Conservation (phyloP, 345 rosid genomes). For the Jatropha curcas region DNA sequence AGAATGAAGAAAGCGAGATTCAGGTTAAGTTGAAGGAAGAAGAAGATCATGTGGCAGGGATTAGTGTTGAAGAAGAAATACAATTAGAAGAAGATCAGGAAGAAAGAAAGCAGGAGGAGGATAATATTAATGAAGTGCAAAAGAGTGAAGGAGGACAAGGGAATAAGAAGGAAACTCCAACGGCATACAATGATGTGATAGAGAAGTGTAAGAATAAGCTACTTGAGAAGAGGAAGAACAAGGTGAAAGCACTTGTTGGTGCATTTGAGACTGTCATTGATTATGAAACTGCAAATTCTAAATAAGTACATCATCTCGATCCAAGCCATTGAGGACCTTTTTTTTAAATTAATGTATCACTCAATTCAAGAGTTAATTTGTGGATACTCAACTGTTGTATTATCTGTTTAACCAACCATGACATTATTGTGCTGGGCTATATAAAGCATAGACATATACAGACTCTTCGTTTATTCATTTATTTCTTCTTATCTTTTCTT, state of each 20-base stretch:
- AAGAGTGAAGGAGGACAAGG: conserved; percentile 30
- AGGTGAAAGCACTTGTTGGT: conserved; percentile 79
- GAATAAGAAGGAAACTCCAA: conserved; percentile 63
- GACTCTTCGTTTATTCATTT: too few species aligned
- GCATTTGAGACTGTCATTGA: conserved; percentile 93
- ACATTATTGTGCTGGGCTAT: too few species aligned
- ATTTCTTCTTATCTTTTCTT: too few species aligned
- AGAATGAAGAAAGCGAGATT: conserved; percentile 8
- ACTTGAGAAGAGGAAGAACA: conserved; percentile 73
- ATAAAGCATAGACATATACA: too few species aligned
- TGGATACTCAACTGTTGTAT: too few species aligned
- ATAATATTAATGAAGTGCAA: conserved; percentile 10
- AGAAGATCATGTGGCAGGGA: neutral
- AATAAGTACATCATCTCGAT: neutral
- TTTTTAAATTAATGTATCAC: too few species aligned
- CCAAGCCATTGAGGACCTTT: too few species aligned
- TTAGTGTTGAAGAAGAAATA: neutral
- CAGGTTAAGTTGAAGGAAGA: conserved; percentile 3
- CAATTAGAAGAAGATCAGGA: neutral
- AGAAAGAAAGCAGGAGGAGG: neutral
- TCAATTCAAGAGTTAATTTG: too few species aligned
- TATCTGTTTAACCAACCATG: too few species aligned
- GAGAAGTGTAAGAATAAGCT: conserved; percentile 72
- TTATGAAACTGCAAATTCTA: conserved; percentile 60
- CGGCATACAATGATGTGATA: conserved; percentile 80